These are phyloP conservation scores for Aureobasidium pullulans DNA, from an alignment of 2,329 filamentous ascomycete genomes.

Conservation along the genomic window DNA sequence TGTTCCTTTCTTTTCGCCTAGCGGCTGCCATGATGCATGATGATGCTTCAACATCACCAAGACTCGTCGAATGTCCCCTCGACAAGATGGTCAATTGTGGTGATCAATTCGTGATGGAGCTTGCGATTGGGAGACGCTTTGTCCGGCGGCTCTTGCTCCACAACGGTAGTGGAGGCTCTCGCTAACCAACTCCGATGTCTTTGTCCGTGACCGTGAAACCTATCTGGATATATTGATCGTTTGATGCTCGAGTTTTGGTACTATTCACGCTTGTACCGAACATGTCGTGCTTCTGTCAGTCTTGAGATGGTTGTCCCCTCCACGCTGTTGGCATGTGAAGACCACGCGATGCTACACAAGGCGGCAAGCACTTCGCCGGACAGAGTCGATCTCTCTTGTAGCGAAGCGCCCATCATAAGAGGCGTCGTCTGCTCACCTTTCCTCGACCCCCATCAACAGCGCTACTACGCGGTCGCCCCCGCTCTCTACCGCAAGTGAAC, in stretches of 20 bases:
- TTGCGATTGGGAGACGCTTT: neutral
- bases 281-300: neutral
- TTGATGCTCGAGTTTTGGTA: neutral
- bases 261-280: no score
- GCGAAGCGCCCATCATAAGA: neutral
- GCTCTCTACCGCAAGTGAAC: neutral
- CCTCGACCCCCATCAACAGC: neutral
- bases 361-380: neutral
- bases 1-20: neutral
- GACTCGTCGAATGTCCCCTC: neutral
- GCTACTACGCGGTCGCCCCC: neutral
- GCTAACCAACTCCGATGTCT: conserved; percentile 2
- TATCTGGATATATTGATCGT: conserved; percentile 2
- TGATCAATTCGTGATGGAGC: neutral
- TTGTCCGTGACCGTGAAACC: neutral
- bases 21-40: conserved; percentile 1
- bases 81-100: neutral
- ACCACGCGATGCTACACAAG: neutral
- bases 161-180: conserved; percentile 4
- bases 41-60: conserved; percentile 2
- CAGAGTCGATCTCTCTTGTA: neutral
- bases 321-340: neutral
- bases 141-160: conserved; percentile 9
- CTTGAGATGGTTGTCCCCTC: neutral
- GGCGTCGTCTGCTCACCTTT: neutral